phyloP scores from a whole-genome alignment of 2,329 filamentous ascomycete genomes.

The Talaromyces sp. region DNA sequence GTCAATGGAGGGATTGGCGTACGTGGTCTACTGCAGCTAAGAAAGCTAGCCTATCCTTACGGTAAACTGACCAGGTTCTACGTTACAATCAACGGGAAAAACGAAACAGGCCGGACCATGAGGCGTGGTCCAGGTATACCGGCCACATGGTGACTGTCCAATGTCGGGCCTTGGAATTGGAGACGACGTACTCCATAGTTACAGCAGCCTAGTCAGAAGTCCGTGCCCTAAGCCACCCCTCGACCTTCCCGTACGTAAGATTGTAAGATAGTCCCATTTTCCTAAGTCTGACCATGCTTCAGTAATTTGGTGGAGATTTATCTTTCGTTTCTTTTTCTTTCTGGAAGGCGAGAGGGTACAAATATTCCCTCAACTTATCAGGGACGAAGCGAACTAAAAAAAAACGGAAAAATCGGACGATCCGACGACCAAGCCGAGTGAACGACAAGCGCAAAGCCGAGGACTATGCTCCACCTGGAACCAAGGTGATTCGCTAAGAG shows the following conservation, averaged over 20 bases:
- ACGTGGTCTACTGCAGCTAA: neutral
- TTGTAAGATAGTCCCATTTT: neutral
- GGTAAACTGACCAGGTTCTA: neutral
- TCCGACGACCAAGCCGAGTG: neutral
- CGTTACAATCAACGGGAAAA: neutral
- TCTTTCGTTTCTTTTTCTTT: slow-evolving; percentile 9
- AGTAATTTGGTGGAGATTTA: neutral
- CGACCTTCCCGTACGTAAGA: neutral
- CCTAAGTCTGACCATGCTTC: neutral
- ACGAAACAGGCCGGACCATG: neutral
- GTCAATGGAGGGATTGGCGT: neutral
- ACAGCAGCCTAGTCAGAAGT: neutral
- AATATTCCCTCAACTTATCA: neutral
- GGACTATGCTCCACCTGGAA: neutral
- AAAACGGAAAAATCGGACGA: neutral
- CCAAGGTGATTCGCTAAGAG: neutral
- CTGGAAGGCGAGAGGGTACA: neutral
- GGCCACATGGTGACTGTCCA: neutral
- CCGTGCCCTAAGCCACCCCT: slow-evolving; percentile 1
- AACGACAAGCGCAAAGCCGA: neutral
- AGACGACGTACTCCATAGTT: neutral
- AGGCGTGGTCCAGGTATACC: neutral
- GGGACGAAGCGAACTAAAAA: neutral
- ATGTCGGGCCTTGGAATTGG: neutral
- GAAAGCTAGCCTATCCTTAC: neutral